A percentile compares a stretch with the other conserved stretches of the same genome.
phyloP scores from a whole-genome alignment of 2,329 filamentous ascomycete genomes.

The Cladophialophora yegresii region DNA sequence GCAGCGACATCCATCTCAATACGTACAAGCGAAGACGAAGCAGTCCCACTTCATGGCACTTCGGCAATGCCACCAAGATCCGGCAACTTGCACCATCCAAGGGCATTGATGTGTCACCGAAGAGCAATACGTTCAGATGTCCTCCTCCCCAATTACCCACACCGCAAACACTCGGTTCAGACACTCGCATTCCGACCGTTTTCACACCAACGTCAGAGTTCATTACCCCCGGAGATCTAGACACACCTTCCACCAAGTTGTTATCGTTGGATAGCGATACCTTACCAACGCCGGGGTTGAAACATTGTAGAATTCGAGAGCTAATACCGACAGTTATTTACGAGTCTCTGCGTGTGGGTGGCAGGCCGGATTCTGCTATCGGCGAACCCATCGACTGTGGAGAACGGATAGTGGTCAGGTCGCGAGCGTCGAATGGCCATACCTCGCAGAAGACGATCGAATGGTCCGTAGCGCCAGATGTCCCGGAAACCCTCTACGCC shows the following conservation, averaged over 20 bases:
- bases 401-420: conserved; percentile 50
- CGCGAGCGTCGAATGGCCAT: conserved; percentile 49
- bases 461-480: conserved; percentile 51
- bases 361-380: conserved; percentile 51
- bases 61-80: conserved; percentile 43
- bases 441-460: conserved; percentile 49
- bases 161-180: conserved; percentile 15
- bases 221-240: conserved; percentile 22
- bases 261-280: conserved; percentile 27
- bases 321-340: conserved; percentile 51
- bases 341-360: conserved; percentile 52
- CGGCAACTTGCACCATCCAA: conserved; percentile 42
- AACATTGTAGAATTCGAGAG: conserved; percentile 50
- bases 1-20: conserved; percentile 48
- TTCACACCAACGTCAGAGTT: conserved; percentile 24
- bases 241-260: conserved; percentile 25
- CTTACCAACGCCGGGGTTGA: conserved; percentile 43
- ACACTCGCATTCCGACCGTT: conserved; percentile 21
- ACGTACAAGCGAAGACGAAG: conserved; percentile 51
- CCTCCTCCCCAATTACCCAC: conserved; percentile 25
- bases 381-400: conserved; percentile 48
- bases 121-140: conserved; percentile 10
- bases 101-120: conserved; percentile 44
- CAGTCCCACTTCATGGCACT: conserved; percentile 43
- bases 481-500: conserved; percentile 53